Evolutionary conservation across 2,329 filamentous ascomycete genomes (phyloP).

Genomic region (Neophaeococcomyces mojaviensis): DNA sequence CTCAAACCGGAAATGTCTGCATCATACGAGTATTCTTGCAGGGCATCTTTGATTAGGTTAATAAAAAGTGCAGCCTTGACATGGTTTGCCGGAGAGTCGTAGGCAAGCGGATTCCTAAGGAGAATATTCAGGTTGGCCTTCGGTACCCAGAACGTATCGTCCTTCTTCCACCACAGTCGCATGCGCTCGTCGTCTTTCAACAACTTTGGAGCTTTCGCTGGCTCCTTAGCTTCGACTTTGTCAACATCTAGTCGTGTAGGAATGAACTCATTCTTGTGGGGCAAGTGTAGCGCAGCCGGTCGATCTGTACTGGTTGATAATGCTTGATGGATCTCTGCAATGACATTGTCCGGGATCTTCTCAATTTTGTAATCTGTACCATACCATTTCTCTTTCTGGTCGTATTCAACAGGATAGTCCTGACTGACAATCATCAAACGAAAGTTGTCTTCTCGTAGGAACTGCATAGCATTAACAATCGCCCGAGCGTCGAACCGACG

Average conservation of each 20-base stretch:
- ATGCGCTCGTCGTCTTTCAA: conserved; percentile 76
- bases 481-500: conserved; percentile 71
- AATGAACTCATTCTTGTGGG: conserved; percentile 92
- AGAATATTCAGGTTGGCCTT: conserved; percentile 82
- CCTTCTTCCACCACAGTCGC: conserved; percentile 95
- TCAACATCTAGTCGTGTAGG: conserved; percentile 89
- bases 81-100: conserved; percentile 67
- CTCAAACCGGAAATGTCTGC: conserved; percentile 84
- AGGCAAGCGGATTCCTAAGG: conserved; percentile 70
- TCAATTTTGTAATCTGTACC: conserved; percentile 87
- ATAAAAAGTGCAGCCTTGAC: conserved; percentile 75
- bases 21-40: conserved; percentile 92
- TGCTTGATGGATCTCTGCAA: conserved; percentile 62
- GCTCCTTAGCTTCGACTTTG: conserved; percentile 78
- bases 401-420: conserved; percentile 74
- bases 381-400: conserved; percentile 92
- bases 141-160: conserved; percentile 96
- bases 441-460: conserved; percentile 81
- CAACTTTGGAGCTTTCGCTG: conserved; percentile 66
- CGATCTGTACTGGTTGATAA: conserved; percentile 52
- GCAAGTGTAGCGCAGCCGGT: conserved; percentile 68
- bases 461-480: conserved; percentile 66
- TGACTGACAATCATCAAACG: conserved; percentile 75
- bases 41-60: conserved; percentile 76
- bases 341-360: conserved; percentile 67